Evolutionary conservation across 176 grass and related monocot species (phyloP), one percentile per base, ranked within the genome.

Genomic region (Ampelocalamus luodianensis): DNA sequence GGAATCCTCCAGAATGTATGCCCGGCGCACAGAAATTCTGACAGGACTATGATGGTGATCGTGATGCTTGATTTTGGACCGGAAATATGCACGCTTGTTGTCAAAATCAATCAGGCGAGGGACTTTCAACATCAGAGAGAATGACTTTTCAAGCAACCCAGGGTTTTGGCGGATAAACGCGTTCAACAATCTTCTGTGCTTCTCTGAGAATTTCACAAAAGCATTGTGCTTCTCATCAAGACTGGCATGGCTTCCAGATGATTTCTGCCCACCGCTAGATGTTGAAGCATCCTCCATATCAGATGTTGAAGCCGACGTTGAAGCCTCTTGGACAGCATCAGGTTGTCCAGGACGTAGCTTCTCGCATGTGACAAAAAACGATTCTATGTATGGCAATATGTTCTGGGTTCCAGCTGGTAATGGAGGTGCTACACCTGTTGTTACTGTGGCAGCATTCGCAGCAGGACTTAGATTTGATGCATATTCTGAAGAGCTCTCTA

Each of bases 41-140:
- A 99, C 90, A 34, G 97, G 97, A 83, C 93, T 92, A 78, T 99
- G 93, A 89, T 99, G 94, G 79, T 96, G 93, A 71, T 99, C 97
- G 72, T 99, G 97, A 87, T 99, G 97, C 79, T 94, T 99, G 76
- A 99, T 99, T 84, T 99, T 99, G 39, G 97, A 94, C 24, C 97
- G 90, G 66, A 99, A 99, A 79, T 99, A 93, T 69, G 97, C 91
- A 76, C 93, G 88, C 68, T 99, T 99, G 60, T 99, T 99, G 63
- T 99, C 97, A 83, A 99, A 99, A 84, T 99, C 97, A 75, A 99
- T 96, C 42, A 96, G 80, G 14, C 97, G 93, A 72, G 93, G 97
- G 50, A 96, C 87, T 90, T 96, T 99, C 42, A 99, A 84, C 92
- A 99, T 96, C 6, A 99, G 82, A 3, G 92, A 99, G 86, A 99